Evolutionary conservation across 2,329 filamentous ascomycete genomes (phyloP), one percentile per base, ranked within the genome.

Genomic region (Graphium sp.): DNA sequence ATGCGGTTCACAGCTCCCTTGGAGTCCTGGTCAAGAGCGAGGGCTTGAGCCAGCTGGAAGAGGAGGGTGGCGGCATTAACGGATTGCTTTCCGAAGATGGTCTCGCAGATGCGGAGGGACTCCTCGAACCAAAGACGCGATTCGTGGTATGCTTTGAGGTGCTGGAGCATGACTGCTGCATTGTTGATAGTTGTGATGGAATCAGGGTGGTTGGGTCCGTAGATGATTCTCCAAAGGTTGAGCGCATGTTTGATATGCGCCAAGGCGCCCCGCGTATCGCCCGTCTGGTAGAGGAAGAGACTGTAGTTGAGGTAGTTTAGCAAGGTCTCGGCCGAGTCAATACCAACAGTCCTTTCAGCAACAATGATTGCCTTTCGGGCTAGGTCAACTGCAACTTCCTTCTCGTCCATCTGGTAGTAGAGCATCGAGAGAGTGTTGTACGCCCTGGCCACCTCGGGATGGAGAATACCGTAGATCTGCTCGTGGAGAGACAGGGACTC

Each of bases 111-210:
- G 24, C 71, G 66, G 29, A 95, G 71, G 7, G 85, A 91, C 38
- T 83, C 78, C 53, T 95, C 89, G 47, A 98, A 98, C 89, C 89
- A 98, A 36, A 87, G 65, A 29, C 89, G 77, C 25, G 87, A 95
- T 54, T 93, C 83, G 42, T 87, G 77, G 58, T 92, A 98, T 35
- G 80, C 75, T 62, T 95, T 93, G 42, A 94, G 68, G 32, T 84
- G 76, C 55, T 98, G 89, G 33, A 98, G 72, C 89, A 98, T 98
- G 34, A 98, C 89, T 6, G 89, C 89, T 13, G 83, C 87, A 46
- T 98, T 98, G 67, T 95, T 98, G 55, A 95, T 78, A 11, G 89
- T 95, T 7, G 91, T 98, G 54, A 98, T 94, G 7, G 84, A 92
- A 55, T 98, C 89, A 4, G 89, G 89, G 54, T 98, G 89, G 43